Evolutionary conservation across 2,329 filamentous ascomycete species (phyloP), one percentile per base, ranked within the genome.

Genomic region (Arthrobotrys entomopaga): DNA sequence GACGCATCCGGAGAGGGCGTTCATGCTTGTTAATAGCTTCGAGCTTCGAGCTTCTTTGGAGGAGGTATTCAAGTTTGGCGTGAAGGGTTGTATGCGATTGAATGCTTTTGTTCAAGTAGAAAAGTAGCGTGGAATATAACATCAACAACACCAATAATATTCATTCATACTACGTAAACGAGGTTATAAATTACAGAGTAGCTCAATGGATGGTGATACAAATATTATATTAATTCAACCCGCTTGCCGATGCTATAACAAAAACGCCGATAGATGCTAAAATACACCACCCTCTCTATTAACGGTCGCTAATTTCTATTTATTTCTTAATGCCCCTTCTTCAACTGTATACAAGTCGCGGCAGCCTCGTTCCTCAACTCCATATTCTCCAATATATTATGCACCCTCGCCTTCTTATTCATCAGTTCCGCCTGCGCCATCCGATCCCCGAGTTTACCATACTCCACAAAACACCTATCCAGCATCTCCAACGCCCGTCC

Each of bases 331-430:
- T 57, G 54, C 73, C 83, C 82, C 77, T 82, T 84, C 78, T 84
- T 84, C 57, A 91, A 78, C 76, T 86, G 85, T 48, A 90, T 80
- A 80, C 90, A 91, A 76, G 85, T 86, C 1, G 87, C 87, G 1
- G 89, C 89, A 77, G 86, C 89, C 75, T 90, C 87, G 77, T 90
- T 89, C 0, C 89, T 88, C 75, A 89, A 78, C 16, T 83, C 84
- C 77, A 84, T 81, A 77, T 93, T 90, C 0, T 89, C 91, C 6
- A 87, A 84, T 53, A 90, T 83, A 80, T 89, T 88, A 84, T 91
- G 90, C 58, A 96, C 86, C 58, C 88, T 88, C 2, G 91, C 90
- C 82, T 92, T 93, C 84, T 95, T 95, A 19, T 90, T 89, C 82
- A 93, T 86, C 84, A 91, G 88, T 81, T 93, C 90, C 79, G 91